Evolutionary conservation across 148 eudicot genomes (phyloP).

Genomic region (Euryodendron excelsum): DNA sequence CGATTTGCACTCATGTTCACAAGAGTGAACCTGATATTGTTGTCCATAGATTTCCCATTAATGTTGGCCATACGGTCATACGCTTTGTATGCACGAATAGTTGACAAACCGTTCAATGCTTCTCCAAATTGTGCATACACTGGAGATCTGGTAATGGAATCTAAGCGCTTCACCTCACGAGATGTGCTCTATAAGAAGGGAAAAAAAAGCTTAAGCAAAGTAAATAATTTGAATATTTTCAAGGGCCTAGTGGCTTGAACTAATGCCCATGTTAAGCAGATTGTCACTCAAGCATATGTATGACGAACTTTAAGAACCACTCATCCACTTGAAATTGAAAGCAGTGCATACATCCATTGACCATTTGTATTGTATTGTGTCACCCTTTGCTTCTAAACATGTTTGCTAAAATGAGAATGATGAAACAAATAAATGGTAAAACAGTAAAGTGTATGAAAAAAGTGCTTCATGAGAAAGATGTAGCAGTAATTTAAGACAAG

Average conservation of each 20-base stretch:
- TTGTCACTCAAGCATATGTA: not conserved
- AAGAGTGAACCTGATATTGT: constrained; percentile 79
- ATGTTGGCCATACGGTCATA: constrained; percentile 83
- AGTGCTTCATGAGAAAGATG: not conserved
- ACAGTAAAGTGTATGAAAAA: no score
- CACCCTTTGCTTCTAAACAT: not conserved
- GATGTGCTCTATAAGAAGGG: constrained; percentile 70
- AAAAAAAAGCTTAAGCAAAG: not conserved
- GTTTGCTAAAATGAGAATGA: not conserved
- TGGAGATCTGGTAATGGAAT: constrained; percentile 81
- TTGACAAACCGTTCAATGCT: constrained; percentile 80
- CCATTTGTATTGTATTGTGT: not conserved
- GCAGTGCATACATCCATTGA: not conserved
- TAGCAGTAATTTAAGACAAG: not conserved
- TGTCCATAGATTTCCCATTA: constrained; percentile 87
- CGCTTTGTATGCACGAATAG: constrained; percentile 90
- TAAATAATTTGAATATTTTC: not conserved
- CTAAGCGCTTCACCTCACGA: constrained; percentile 90
- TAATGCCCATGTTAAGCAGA: not conserved
- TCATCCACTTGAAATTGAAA: no score
- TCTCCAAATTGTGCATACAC: constrained; percentile 95
- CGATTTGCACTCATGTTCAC: constrained; percentile 89
- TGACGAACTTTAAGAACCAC: not conserved
- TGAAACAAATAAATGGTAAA: not conserved
- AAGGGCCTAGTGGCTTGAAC: not conserved